phyloP scores from a whole-genome alignment of 2,329 filamentous ascomycete genomes.

The Calcarisporium arbuscula region DNA sequence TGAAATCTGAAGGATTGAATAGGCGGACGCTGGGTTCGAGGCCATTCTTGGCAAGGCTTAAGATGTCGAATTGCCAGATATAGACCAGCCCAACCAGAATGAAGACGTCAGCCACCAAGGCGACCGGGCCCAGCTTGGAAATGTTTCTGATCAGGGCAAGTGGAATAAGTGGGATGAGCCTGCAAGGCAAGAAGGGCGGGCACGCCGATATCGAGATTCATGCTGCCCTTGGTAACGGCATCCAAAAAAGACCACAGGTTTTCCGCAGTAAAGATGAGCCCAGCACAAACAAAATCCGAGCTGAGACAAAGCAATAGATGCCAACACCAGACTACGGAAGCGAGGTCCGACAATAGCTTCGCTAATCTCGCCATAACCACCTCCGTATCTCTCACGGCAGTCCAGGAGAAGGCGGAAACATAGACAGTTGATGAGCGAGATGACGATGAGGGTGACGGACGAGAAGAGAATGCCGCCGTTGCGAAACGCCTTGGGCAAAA shows the following conservation, averaged over 20 bases:
- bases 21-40: constrained; percentile 55
- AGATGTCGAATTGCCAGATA: constrained; percentile 67
- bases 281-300: constrained; percentile 73
- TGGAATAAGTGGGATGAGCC: constrained; percentile 57
- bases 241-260: constrained; percentile 63
- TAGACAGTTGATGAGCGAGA: constrained; percentile 60
- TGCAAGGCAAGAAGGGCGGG: constrained; percentile 58
- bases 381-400: constrained; percentile 57
- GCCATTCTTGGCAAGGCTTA: constrained; percentile 47
- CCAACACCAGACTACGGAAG: constrained; percentile 60
- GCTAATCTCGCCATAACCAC: constrained; percentile 70
- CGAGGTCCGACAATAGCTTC: constrained; percentile 56
- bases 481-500: constrained; percentile 70
- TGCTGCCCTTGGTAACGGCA: constrained; percentile 47
- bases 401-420: constrained; percentile 68
- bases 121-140: constrained; percentile 63
- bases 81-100: constrained; percentile 65
- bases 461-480: constrained; percentile 75
- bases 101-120: constrained; percentile 64
- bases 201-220: constrained; percentile 46
- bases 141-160: constrained; percentile 68
- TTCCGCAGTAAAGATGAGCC: constrained; percentile 71
- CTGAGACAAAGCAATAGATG: constrained; percentile 67
- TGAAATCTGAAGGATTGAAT: constrained; percentile 64
- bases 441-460: constrained; percentile 57